A percentile compares a stretch with the other conserved stretches of the same genome.
These are phyloP conservation scores for Phallus indusiatus DNA, from an alignment of 768 basidiomycete species.

Conservation along the genomic window DNA sequence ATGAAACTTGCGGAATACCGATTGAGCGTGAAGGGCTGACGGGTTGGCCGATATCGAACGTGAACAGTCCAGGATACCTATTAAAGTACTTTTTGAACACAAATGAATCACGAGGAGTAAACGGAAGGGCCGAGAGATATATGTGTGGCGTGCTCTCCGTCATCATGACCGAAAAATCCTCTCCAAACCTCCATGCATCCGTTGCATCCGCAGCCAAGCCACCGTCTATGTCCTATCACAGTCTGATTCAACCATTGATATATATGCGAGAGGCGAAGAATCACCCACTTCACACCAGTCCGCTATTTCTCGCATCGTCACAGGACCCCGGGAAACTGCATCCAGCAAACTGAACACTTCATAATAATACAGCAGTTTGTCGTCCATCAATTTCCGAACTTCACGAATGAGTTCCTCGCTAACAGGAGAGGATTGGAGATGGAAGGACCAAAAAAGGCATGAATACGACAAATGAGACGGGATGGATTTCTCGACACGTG, in stretches of 20 bases:
- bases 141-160: conserved; percentile 26
- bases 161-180: conserved; percentile 21
- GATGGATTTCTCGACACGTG: conserved; percentile 18
- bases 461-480: conserved; percentile 25
- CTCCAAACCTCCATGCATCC: conserved; percentile 24
- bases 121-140: conserved; percentile 31
- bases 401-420: conserved; percentile 9
- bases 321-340: conserved; percentile 11
- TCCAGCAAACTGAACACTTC: conserved; percentile 26
- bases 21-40: not conserved
- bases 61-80: conserved; percentile 11
- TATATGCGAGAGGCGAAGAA: not conserved
- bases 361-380: conserved; percentile 28
- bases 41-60: conserved; percentile 9
- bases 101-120: conserved; percentile 20
- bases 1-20: conserved; percentile 10
- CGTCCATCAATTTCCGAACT: conserved; percentile 15
- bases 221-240: not conserved
- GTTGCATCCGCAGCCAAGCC: conserved; percentile 4
- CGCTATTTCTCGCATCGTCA: conserved; percentile 10
- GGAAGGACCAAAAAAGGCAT: conserved; percentile 26
- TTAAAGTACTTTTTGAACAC: conserved; percentile 14
- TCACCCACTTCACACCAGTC: not conserved
- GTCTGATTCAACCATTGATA: not conserved
- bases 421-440: conserved; percentile 13